Conservation (phyloP, 192 early-diverging fungal genomes). For the Lunasporangiospora selenospora region DNA sequence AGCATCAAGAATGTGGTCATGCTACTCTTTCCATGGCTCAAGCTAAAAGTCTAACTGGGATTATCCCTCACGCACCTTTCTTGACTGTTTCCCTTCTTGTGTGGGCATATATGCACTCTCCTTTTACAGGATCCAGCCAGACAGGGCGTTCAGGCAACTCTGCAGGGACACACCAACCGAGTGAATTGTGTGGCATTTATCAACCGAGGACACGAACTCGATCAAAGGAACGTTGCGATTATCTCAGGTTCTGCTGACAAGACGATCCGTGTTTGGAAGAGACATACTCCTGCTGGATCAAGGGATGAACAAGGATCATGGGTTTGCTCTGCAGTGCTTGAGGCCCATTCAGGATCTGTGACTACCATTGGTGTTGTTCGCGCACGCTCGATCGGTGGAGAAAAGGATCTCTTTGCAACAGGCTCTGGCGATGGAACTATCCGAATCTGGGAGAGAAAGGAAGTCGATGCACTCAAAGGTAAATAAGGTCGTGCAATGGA, state of each 20-base stretch:
- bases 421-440: slow-evolving; percentile 78
- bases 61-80: too few relatives aligned
- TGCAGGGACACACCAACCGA: slow-evolving; percentile 77
- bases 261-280: slow-evolving; percentile 80
- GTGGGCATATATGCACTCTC: too few relatives aligned
- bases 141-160: slow-evolving; percentile 61
- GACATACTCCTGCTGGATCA: slow-evolving; percentile 18
- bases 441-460: slow-evolving; percentile 67
- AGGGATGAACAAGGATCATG: slow-evolving; percentile 43
- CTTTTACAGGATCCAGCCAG: slow-evolving; percentile 53
- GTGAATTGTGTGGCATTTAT: slow-evolving; percentile 82
- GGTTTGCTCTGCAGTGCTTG: slow-evolving; percentile 70
- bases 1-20: neutral
- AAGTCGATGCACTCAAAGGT: slow-evolving; percentile 45
- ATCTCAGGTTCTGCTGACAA: slow-evolving; percentile 84
- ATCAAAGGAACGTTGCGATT: slow-evolving; percentile 64
- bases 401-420: slow-evolving; percentile 65
- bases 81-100: too few relatives aligned
- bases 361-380: slow-evolving; percentile 68
- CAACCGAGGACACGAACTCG: slow-evolving; percentile 55
- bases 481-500: slow-evolving; percentile 6
- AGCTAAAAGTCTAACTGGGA: too few relatives aligned
- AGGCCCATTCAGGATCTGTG: slow-evolving; percentile 70
- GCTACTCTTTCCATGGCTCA: too few relatives aligned
- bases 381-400: slow-evolving; percentile 47